Base-by-base conservation (phyloP, 495 filamentous ascomycete species). In the Penicillium coffeae region DNA sequence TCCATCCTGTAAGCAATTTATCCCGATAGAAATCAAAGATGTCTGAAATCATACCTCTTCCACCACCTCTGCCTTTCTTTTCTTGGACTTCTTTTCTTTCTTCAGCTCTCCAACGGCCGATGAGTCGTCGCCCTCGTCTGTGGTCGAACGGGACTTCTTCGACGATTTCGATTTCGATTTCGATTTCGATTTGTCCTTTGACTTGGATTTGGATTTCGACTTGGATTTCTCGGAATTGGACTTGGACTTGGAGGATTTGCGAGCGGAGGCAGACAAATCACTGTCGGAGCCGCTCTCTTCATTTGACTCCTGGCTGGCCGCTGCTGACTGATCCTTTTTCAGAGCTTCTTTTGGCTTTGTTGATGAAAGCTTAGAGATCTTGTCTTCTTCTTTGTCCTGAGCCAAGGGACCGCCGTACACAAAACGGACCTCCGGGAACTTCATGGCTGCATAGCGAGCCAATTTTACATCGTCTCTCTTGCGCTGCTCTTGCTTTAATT, bases 381-480 rank as follows among this genome's bases (percentile, higher is more conserved):
- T 30, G 65, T 54, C 41, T 73, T 72, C 52, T 2, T 47, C 37
- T 35, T 79, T 77, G 51, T 90, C 86, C 34, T 87, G 87, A 25
- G 85, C 82, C 50, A 96, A 63, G 42, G 87, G 77, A 2, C 90
- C 90, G 36, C 87, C 92, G 42, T 74, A 79, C 19, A 97, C 84
- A 64, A 96, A 97, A 38, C 78, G 76, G 64, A 93, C 84, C 18
- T 74, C 70, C 10, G 86, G 88, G 70, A 81, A 86, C 64, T 83
- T 89, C 60, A 74, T 73, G 49, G 84, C 78, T 21, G 82, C 71
- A 60, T 88, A 90, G 22, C 82, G 68, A 45, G 78, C 83, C 38
- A 85, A 70, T 64, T 83, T 84, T 25, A 82, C 63, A 51, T 84
- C 79, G 18, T 82, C 78, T 51, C 81, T 70, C 33, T 66, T 74